phyloP scores from a whole-genome alignment of 345 rosid genomes.

The Hibiscus trionum region DNA sequence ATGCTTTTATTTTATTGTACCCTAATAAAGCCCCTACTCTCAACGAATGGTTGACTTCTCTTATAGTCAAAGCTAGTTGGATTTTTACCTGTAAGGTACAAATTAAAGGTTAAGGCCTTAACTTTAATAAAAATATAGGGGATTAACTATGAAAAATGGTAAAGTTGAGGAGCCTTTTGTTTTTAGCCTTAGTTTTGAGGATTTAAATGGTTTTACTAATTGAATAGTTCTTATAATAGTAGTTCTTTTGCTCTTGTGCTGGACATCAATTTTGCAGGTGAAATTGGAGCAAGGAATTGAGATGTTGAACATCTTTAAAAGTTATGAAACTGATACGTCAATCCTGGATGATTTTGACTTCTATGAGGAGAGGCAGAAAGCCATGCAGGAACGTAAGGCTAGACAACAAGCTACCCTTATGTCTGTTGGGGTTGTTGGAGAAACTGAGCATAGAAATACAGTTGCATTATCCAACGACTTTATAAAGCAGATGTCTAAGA shows the following conservation, averaged over 20 bases:
- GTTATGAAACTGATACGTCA: constrained; percentile 57
- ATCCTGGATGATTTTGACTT: constrained; percentile 84
- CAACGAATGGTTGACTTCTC: neutral
- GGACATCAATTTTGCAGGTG: constrained; percentile 45
- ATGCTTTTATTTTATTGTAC: neutral
- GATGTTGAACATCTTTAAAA: constrained; percentile 69
- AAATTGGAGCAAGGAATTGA: constrained; percentile 75
- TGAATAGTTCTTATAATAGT: neutral
- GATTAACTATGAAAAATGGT: neutral
- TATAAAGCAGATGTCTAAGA: constrained; percentile 75
- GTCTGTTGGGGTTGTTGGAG: constrained; percentile 40
- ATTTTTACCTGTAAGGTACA: neutral
- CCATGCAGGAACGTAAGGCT: constrained; percentile 69
- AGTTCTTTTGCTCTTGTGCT: neutral
- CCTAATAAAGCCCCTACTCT: neutral
- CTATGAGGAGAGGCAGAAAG: constrained; percentile 80
- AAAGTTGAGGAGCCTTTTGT: neutral
- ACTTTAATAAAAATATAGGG: neutral
- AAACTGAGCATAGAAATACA: constrained; percentile 43
- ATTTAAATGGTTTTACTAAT: neutral
- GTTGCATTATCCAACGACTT: constrained; percentile 40
- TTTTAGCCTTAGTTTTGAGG: neutral
- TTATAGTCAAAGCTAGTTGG: neutral
- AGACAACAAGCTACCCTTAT: constrained; percentile 53
- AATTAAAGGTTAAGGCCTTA: neutral